phyloP scores from a whole-genome alignment of 257 asterid genomes.

The Solanum lycopersicoides region DNA sequence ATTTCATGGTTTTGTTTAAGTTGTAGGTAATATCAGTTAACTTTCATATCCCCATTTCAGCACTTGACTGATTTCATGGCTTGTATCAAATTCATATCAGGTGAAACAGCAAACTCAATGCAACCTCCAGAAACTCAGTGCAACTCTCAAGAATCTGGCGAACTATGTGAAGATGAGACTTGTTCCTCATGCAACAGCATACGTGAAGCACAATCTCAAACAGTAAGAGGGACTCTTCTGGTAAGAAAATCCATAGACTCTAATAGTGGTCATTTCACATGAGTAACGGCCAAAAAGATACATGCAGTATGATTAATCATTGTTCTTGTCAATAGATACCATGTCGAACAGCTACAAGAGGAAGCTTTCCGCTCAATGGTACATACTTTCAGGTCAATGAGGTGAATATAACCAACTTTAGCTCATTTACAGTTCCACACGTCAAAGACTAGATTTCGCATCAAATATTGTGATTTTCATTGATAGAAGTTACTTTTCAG shows the following conservation, averaged over 20 bases:
- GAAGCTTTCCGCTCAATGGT: conserved; percentile 97
- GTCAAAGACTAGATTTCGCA: background rate
- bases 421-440: background rate
- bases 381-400: conserved; percentile 97
- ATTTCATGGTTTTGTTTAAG: background rate
- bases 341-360: conserved; percentile 98
- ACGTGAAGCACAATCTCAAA: conserved; percentile 80
- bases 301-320: background rate
- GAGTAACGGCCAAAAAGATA: background rate
- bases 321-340: conserved; percentile 53
- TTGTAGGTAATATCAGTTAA: background rate
- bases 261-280: background rate
- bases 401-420: conserved; percentile 33
- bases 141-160: conserved; percentile 48
- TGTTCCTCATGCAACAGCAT: conserved; percentile 81
- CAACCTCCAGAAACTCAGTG: conserved; percentile 82
- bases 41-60: background rate
- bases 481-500: conserved; percentile 25
- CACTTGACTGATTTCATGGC: background rate
- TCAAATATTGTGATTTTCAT: conserved; percentile 3
- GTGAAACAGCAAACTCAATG: conserved; percentile 79
- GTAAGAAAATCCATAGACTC: conserved; percentile 22
- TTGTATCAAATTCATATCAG: conserved; percentile 24
- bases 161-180: conserved; percentile 64
- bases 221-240: conserved; percentile 93